Evolutionary conservation across 2,329 filamentous ascomycete species (phyloP), one percentile per base, ranked within the genome.

Genomic region (Macroventuria anomochaeta): DNA sequence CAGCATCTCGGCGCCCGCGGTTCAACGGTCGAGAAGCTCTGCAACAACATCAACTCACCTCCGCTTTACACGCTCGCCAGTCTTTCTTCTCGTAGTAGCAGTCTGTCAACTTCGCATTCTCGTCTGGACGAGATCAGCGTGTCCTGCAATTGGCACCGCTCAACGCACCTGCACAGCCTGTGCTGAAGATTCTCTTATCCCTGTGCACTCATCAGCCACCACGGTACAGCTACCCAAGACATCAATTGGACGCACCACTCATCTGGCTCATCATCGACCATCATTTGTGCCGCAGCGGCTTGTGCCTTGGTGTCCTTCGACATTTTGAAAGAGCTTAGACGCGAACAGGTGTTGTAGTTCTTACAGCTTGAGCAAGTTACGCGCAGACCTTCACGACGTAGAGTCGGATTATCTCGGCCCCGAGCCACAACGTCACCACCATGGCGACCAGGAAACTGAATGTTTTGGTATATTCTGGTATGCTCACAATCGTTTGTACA

Each of bases 161-260:
- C 8, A 12, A 57, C 58, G 12, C 78, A 96, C 93, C 88, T 76
- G 92, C 85, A 71, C 93, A 97, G 53, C 93, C 95, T 2, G 93
- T 97, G 80, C 91, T 96, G 80, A 91, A 96, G 76, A 97, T 97
- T 72, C 95, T 85, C 83, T 96, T 93, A 80, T 97, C 93, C 93
- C 93, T 97, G 72, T 64, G 33, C 28, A 33, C 5, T 26, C 44
- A 34, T 55, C 44, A 55, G 47, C 33, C 12, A 42, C 17, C 2
- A 17, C 32, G 20, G 20, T 46, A 12, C 23, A 47, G 29, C 26
- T 42, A 28, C 17, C 34, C 20, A 63, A 57, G 53, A 64, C 63
- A 65, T 66, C 59, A 53, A 55, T 55, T 55, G 44, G 60, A 68
- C 84, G 76, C 80, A 97, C 95, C 93, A 97, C 55, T 96, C 93